Percentiles rank a stretch among this genome's conserved stretches.
Evolutionary conservation across 2,329 filamentous ascomycete genomes (phyloP).

Genomic region (Sphaerulina vaccinii): DNA sequence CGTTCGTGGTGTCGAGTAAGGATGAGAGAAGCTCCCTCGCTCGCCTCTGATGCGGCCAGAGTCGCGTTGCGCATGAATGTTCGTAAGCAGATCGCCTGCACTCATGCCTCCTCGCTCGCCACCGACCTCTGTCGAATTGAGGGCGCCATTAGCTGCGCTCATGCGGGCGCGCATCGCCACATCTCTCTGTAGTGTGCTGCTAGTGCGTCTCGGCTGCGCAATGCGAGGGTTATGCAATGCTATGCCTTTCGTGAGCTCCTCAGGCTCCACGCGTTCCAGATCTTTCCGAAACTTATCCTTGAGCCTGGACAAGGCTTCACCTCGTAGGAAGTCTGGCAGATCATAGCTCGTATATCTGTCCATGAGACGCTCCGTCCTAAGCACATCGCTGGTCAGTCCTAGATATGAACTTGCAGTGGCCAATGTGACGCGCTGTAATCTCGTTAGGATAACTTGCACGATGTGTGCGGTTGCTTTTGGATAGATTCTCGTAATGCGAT

Average conservation of each 20-base stretch:
- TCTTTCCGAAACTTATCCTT: constrained; percentile 87
- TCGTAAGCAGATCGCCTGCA: constrained; percentile 71
- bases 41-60: constrained; percentile 49
- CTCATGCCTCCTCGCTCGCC: constrained; percentile 44
- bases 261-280: constrained; percentile 73
- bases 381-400: constrained; percentile 83
- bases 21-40: constrained; percentile 49
- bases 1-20: constrained; percentile 43
- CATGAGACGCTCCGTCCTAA: constrained; percentile 92
- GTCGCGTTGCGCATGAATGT: constrained; percentile 67
- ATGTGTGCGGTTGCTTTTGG: constrained; percentile 96
- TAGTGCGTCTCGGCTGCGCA: constrained; percentile 64
- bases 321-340: constrained; percentile 84
- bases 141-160: constrained; percentile 32
- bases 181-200: constrained; percentile 74
- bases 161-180: constrained; percentile 66
- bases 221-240: constrained; percentile 80
- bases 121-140: constrained; percentile 24
- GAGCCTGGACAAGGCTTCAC: constrained; percentile 74
- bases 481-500: constrained; percentile 86
- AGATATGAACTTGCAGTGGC: constrained; percentile 94
- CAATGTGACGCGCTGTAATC: constrained; percentile 90
- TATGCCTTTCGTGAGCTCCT: constrained; percentile 87
- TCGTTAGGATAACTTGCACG: constrained; percentile 92
- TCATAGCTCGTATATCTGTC: constrained; percentile 89